Conservation (phyloP, 768 basidiomycete genomes). For the Tulasnella sp. region DNA sequence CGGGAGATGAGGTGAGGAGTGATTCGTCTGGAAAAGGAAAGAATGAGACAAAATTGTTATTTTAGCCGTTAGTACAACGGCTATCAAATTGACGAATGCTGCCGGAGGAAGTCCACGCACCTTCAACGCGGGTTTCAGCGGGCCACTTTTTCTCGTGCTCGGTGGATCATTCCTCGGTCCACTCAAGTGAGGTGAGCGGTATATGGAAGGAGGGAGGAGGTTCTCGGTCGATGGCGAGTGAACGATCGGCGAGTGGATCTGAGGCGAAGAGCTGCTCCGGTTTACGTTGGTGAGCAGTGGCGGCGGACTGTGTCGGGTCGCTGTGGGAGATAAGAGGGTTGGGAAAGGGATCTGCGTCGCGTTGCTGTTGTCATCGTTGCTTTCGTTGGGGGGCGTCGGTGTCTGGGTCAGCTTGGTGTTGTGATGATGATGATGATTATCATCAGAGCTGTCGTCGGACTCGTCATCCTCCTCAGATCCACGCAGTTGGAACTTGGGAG, state of each 20-base stretch:
- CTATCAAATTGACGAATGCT: no score
- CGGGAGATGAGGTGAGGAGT: constrained; percentile 14
- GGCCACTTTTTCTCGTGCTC: background rate
- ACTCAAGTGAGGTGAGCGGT: constrained; percentile 12
- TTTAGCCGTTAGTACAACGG: background rate
- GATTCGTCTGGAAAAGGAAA: constrained; percentile 6
- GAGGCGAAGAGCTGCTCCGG: background rate
- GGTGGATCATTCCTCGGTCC: background rate
- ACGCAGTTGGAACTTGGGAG: constrained; percentile 11
- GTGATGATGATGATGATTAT: background rate
- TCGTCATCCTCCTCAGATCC: constrained; percentile 8
- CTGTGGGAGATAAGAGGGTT: background rate
- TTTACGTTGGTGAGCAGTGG: background rate
- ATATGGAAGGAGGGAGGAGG: constrained; percentile 1
- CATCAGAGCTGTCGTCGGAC: background rate
- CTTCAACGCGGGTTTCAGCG: constrained; percentile 15
- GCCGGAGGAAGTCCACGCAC: no score
- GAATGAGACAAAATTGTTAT: background rate
- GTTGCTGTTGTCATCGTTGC: background rate
- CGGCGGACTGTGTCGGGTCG: background rate
- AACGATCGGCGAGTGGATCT: background rate
- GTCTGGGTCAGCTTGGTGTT: background rate
- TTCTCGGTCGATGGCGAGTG: background rate
- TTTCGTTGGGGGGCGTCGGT: background rate
- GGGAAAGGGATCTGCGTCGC: background rate